A percentile compares a stretch with the other conserved stretches of the same genome.
These are phyloP conservation scores for Linnemannia schmuckeri DNA, from an alignment of 192 early-diverging fungal species.

Conservation along the genomic window DNA sequence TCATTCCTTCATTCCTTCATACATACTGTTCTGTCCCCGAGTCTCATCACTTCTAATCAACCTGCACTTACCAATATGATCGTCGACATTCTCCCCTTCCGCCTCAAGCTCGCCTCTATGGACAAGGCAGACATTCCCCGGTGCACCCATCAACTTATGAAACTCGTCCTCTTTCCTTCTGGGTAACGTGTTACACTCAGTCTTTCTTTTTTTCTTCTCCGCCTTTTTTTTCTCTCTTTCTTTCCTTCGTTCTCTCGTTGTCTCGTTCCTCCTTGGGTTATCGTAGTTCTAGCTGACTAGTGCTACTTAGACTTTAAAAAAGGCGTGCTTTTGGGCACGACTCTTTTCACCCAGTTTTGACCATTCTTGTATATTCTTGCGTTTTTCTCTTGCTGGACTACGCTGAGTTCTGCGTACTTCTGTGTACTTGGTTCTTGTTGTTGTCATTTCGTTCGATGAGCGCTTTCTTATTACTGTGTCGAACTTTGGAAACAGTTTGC, in stretches of 20 bases:
- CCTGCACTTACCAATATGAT: conserved; percentile 29
- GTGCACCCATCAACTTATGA: conserved; percentile 56
- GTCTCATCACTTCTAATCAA: background rate
- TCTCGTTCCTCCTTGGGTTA: background rate
- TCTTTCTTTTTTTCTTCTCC: conserved; percentile 6
- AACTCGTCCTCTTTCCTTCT: conserved; percentile 49
- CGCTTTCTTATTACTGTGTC: background rate
- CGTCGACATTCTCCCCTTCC: conserved; percentile 53
- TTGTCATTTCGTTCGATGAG: background rate
- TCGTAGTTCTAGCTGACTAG: background rate
- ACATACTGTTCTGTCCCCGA: background rate
- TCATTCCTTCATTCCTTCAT: no score
- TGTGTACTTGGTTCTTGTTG: background rate
- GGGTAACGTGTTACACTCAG: conserved; percentile 24
- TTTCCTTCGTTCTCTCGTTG: background rate
- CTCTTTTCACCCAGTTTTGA: background rate
- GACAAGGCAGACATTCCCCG: conserved; percentile 49
- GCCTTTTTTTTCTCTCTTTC: background rate
- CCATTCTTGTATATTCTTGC: background rate
- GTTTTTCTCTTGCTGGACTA: background rate
- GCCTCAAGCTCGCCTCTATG: conserved; percentile 46
- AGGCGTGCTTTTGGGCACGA: conserved; percentile 1
- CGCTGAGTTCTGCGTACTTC: background rate
- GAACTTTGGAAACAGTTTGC: background rate
- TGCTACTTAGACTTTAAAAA: background rate